These are phyloP conservation scores for Apiotrichum montevideense DNA, from an alignment of 1,284 basidiomycete genomes.

Conservation along the genomic window DNA sequence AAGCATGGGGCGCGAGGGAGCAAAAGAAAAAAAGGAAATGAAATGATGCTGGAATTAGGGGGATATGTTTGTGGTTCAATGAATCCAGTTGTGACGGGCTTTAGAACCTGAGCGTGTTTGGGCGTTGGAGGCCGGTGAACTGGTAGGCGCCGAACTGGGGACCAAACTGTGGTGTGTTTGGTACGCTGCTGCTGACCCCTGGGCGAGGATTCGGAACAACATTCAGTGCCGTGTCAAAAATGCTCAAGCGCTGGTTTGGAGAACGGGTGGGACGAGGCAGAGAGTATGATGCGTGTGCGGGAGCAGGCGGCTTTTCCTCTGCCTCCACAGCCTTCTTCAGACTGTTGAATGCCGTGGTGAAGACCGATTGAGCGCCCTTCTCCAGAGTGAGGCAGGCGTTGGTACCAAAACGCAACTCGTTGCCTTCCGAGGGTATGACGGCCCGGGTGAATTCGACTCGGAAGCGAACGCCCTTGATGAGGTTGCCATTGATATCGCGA, in stretches of 20 bases:
- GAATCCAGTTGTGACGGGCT: not conserved
- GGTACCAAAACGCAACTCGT: slow-evolving; percentile 29
- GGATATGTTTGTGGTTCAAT: not conserved
- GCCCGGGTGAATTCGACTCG: slow-evolving; percentile 41
- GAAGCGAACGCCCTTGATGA: slow-evolving; percentile 41
- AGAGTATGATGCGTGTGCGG: slow-evolving; percentile 5
- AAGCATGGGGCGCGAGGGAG: not conserved
- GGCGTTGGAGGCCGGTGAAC: slow-evolving; percentile 6
- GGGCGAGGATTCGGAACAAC: slow-evolving; percentile 15
- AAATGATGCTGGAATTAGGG: not conserved
- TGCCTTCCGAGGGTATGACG: slow-evolving; percentile 19
- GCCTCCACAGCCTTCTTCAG: slow-evolving; percentile 9
- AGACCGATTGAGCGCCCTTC: slow-evolving; percentile 45
- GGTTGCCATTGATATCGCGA: slow-evolving; percentile 21
- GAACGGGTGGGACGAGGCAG: slow-evolving; percentile 3
- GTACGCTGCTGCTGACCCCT: slow-evolving; percentile 15
- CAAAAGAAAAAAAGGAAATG: no score
- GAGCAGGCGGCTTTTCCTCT: not conserved
- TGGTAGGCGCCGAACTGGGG: not conserved
- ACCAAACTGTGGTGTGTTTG: slow-evolving; percentile 8
- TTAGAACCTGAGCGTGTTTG: slow-evolving; percentile 9
- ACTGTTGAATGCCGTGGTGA: slow-evolving; percentile 30
- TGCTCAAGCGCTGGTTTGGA: slow-evolving; percentile 2
- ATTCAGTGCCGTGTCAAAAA: slow-evolving; percentile 8
- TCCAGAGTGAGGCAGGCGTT: slow-evolving; percentile 42